These are phyloP conservation scores for Termitomyces titanicus DNA, from an alignment of 768 basidiomycete species.

Conservation along the genomic window DNA sequence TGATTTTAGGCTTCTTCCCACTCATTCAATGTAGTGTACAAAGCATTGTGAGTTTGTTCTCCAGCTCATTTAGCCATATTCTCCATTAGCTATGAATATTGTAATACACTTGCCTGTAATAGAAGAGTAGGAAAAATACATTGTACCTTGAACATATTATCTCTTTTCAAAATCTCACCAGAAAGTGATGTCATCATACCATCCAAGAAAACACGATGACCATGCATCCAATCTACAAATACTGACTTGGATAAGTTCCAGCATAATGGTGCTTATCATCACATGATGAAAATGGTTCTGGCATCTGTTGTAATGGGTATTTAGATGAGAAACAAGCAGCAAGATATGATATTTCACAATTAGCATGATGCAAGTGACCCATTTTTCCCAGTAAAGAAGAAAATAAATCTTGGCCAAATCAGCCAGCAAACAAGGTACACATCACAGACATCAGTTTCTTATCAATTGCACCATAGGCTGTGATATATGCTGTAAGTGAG, in stretches of 20 bases:
- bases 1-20: not conserved
- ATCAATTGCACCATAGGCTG: not conserved
- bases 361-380: not conserved
- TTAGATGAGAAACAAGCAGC: not conserved
- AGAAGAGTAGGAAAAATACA: not conserved
- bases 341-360: not conserved
- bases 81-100: not conserved
- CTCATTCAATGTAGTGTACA: conserved; percentile 1
- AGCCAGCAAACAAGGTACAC: not conserved
- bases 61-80: not conserved
- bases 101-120: no score
- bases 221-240: not conserved
- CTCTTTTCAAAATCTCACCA: not conserved
- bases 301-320: not conserved
- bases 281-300: not conserved
- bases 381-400: not conserved
- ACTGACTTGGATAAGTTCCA: not conserved
- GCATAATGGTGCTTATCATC: not conserved
- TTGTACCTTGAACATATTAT: conserved; percentile 1
- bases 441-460: not conserved
- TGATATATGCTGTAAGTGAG: not conserved
- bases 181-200: not conserved
- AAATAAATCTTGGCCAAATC: not conserved
- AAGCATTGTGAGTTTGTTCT: not conserved
- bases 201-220: not conserved